Evolutionary conservation across 805 yeast species (phyloP).

Genomic region (Metschnikowia arizonensis): DNA sequence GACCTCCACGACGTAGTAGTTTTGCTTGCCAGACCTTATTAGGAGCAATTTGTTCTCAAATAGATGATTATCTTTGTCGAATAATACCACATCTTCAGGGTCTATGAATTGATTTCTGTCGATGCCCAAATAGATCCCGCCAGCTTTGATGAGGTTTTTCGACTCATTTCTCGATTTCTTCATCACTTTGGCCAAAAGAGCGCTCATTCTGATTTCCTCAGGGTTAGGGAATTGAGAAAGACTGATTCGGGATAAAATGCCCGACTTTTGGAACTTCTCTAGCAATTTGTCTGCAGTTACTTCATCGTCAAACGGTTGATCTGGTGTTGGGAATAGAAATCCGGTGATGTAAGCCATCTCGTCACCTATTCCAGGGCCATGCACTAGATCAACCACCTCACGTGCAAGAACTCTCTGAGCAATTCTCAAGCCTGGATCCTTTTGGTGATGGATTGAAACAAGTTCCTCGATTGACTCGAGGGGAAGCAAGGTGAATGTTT

Average conservation of each 20-base stretch:
- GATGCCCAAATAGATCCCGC: conserved; percentile 71
- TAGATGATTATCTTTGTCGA: conserved; percentile 44
- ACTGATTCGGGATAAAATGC: conserved; percentile 42
- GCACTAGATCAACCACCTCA: conserved; percentile 83
- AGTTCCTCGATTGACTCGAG: conserved; percentile 46
- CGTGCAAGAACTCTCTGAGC: conserved; percentile 79
- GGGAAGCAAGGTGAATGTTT: conserved; percentile 78
- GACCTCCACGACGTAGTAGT: conserved; percentile 47
- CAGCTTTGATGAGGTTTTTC: conserved; percentile 56
- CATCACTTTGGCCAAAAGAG: conserved; percentile 47
- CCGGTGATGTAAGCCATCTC: conserved; percentile 65
- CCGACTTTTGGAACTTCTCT: conserved; percentile 54
- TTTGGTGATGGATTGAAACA: conserved; percentile 49
- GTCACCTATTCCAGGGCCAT: conserved; percentile 73
- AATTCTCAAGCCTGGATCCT: conserved; percentile 56
- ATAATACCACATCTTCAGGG: conserved; percentile 46
- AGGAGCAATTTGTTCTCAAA: conserved; percentile 60
- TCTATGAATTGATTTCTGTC: conserved; percentile 49
- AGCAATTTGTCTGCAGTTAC: conserved; percentile 48
- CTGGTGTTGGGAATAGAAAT: conserved; percentile 59
- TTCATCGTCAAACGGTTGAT: conserved; percentile 44
- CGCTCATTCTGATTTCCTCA: conserved; percentile 44
- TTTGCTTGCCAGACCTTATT: conserved; percentile 71
- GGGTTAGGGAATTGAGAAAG: conserved; percentile 24
- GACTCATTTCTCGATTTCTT: conserved; percentile 55